These are phyloP conservation scores for Apium graveolens DNA, from an alignment of 129 eudicot genomes.

Conservation along the genomic window DNA sequence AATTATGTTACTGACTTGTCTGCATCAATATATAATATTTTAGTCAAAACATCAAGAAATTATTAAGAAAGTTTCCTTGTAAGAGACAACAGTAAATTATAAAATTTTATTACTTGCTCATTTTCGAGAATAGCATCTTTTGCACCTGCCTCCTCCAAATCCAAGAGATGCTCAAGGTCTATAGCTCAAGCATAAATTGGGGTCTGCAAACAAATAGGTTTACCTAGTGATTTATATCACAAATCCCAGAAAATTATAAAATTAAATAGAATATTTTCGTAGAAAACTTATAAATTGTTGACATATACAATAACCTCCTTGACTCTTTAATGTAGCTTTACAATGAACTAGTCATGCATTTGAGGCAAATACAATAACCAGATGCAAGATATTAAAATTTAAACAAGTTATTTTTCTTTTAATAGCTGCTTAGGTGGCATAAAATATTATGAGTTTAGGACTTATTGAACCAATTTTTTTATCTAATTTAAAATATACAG, in stretches of 20 bases:
- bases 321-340: background rate
- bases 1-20: too few species aligned
- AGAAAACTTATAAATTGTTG: background rate
- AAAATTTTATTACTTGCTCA: conserved; percentile 52
- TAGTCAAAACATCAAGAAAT: background rate
- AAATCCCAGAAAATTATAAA: background rate
- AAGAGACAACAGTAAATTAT: background rate
- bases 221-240: background rate
- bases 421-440: background rate
- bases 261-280: background rate
- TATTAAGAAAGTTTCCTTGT: background rate
- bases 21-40: conserved; percentile 16
- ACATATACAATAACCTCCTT: conserved; percentile 3
- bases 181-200: conserved; percentile 90
- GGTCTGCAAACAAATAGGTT: conserved; percentile 31
- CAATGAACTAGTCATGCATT: background rate
- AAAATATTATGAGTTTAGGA: background rate
- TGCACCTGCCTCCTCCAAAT: conserved; percentile 86
- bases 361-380: background rate
- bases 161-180: conserved; percentile 79
- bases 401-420: background rate
- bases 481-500: background rate
- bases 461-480: background rate
- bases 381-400: background rate
- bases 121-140: conserved; percentile 95